Conservation (phyloP, 2,329 filamentous ascomycete genomes). For the Volutella citrinella region DNA sequence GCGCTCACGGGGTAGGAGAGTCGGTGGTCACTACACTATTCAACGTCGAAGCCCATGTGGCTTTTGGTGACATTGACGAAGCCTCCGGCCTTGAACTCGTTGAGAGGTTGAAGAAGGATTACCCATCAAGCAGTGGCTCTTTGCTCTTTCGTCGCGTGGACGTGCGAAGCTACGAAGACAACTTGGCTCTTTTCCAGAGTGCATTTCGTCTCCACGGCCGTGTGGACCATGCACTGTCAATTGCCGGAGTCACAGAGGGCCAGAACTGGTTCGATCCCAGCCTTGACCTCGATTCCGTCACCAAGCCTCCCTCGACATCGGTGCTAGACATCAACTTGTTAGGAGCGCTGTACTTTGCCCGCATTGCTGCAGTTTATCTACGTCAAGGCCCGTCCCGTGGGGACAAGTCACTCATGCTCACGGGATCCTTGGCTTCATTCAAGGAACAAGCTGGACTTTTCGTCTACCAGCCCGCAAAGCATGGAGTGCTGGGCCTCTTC, state of each 20-base stretch:
- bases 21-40: not conserved
- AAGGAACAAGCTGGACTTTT: constrained; percentile 1
- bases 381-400: not conserved
- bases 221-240: constrained; percentile 1
- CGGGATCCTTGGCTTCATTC: not conserved
- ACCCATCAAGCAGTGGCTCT: not conserved
- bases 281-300: not conserved
- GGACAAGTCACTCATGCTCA: not conserved
- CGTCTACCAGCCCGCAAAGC: not conserved
- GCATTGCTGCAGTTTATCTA: not conserved
- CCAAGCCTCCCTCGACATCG: too few species aligned
- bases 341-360: constrained; percentile 1
- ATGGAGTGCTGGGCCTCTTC: not conserved
- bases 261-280: constrained; percentile 1
- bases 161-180: not conserved
- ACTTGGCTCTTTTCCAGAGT: not conserved
- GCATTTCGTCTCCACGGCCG: not conserved
- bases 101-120: not conserved
- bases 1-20: not conserved
- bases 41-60: not conserved
- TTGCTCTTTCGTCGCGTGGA: not conserved
- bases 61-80: constrained; percentile 1
- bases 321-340: constrained; percentile 1
- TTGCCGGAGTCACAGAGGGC: constrained; percentile 1
- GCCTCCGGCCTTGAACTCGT: not conserved